These are phyloP conservation scores for California macrophylla DNA, from an alignment of 441 rosid genomes.

Conservation along the genomic window DNA sequence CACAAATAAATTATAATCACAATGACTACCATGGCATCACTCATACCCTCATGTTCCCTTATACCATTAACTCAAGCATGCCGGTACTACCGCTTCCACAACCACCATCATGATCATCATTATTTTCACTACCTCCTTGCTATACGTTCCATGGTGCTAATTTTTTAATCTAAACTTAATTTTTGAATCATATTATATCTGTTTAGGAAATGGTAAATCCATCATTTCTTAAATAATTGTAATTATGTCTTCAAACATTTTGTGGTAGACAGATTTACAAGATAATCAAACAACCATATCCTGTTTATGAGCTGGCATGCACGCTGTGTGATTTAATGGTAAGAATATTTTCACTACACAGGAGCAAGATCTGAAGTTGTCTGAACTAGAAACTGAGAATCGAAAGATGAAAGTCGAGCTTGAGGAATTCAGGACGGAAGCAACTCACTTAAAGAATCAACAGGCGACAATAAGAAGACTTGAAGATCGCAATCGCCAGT, in stretches of 20 bases:
- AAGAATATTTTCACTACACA: constrained; percentile 25
- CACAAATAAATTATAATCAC: neutral
- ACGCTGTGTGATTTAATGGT: constrained; percentile 9
- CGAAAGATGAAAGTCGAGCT: constrained; percentile 96
- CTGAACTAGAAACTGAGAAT: constrained; percentile 86
- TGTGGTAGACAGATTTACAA: neutral
- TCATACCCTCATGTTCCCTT: neutral
- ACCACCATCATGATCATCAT: neutral
- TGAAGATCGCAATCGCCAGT: constrained; percentile 91
- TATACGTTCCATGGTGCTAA: neutral
- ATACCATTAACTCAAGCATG: neutral
- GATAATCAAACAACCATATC: neutral
- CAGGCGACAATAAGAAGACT: constrained; percentile 97
- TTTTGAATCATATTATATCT: neutral
- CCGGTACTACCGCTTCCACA: neutral
- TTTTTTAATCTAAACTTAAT: neutral
- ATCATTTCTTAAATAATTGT: neutral
- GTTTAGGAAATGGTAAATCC: neutral
- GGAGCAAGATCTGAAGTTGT: constrained; percentile 85
- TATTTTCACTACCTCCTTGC: neutral
- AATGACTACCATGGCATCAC: neutral
- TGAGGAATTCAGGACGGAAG: constrained; percentile 91
- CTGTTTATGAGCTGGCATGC: neutral
- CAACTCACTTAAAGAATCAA: constrained; percentile 91
- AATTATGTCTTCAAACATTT: neutral